Evolutionary conservation across 2,329 filamentous ascomycete genomes (phyloP), one percentile per base, ranked within the genome.

Genomic region (Paracoccidioides brasiliensis): DNA sequence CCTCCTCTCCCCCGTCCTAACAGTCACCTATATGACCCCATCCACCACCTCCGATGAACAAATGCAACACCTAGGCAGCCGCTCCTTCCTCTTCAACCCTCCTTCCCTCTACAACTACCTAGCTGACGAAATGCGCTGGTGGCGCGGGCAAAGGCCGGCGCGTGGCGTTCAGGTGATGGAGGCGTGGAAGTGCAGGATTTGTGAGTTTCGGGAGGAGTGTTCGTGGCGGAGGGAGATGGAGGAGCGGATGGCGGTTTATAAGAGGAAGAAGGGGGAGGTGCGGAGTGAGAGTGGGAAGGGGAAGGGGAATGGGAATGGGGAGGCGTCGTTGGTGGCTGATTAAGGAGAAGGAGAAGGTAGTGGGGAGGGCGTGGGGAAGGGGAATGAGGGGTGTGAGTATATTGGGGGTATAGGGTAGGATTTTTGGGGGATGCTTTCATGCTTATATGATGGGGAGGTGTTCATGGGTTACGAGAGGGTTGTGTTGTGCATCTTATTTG

Each of bases 131-230:
- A 82, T 96, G 79, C 69, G 77, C n/a, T 96, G 89, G 89, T 97
- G 91, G 91, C 81, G 80, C 37, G 91, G 90, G 0, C 76, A 85
- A 62, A 75, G 90, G 14, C 72, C 79, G 52, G 82, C 90, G 0
- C 76, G 78, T 6, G 91, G 91, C 0, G 90, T 96, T 2, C 77
- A 81, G 5, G 78, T 94, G 5, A 84, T 90, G 64, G 90, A 96
- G 62, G 87, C 88, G 0, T 95, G 85, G 73, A 97, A 96, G 69
- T 97, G 91, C 67, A 75, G 82, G 22, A 81, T 78, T 30, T 97
- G 91, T 65, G 89, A 95, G 61, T 96, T 96, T 68, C 81, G 78
- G 0, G 83, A 88, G 2, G 77, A 75, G 1, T 97, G 91, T 67
- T 78, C 79, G 10, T 97, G 91, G 91, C 77, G 90, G 41, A 76